Conservation (phyloP, 2,329 filamentous ascomycete genomes). For the Hortaea werneckii region DNA sequence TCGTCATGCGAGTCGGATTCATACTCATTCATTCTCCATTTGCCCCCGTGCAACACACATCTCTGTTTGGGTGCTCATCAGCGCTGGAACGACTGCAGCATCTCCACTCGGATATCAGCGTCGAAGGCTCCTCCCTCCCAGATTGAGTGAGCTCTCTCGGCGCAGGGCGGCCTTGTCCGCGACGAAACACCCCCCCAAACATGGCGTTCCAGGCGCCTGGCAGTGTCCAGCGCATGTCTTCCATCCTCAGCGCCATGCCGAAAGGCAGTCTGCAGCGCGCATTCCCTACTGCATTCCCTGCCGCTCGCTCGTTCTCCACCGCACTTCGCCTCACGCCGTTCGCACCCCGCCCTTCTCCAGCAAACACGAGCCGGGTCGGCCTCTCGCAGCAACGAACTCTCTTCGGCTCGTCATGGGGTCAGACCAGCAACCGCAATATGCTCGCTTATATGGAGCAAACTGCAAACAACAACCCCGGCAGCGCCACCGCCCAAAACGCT, state of each 20-base stretch:
- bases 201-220: slow-evolving; percentile 45
- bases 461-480: slow-evolving; percentile 84
- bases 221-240: slow-evolving; percentile 36
- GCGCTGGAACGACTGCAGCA: no score
- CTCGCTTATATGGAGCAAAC: slow-evolving; percentile 81
- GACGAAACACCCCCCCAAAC: slow-evolving; percentile 10
- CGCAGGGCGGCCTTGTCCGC: neutral
- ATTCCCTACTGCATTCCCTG: slow-evolving; percentile 21
- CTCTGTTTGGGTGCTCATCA: no score
- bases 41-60: no score
- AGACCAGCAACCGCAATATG: slow-evolving; percentile 43
- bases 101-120: no score
- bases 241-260: slow-evolving; percentile 18
- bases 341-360: slow-evolving; percentile 7
- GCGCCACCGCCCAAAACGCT: slow-evolving; percentile 77
- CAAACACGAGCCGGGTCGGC: slow-evolving; percentile 18
- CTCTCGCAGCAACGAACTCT: slow-evolving; percentile 35
- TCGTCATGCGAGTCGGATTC: no score
- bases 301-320: slow-evolving; percentile 30
- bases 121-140: neutral
- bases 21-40: no score
- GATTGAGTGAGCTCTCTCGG: neutral
- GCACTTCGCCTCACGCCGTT: slow-evolving; percentile 25
- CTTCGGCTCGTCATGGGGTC: slow-evolving; percentile 30
- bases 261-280: slow-evolving; percentile 23